Evolutionary conservation across 2,329 filamentous ascomycete genomes (phyloP).

Genomic region (Leptographium wingfieldii): DNA sequence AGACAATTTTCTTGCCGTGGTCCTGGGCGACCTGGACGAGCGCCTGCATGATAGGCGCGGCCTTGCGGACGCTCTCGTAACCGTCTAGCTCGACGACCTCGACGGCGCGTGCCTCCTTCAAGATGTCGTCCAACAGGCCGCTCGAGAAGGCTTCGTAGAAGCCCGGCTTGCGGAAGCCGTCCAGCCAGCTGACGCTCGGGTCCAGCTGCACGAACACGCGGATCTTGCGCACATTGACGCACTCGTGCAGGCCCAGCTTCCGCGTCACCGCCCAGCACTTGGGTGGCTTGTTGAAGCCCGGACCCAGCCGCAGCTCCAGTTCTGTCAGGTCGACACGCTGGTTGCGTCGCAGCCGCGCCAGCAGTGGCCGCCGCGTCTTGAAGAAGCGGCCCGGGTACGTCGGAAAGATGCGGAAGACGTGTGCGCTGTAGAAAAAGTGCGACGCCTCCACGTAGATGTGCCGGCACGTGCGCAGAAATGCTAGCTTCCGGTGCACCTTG

Average conservation of each 20-base stretch:
- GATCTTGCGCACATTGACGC: constrained; percentile 43
- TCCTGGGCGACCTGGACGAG: constrained; percentile 40
- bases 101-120: constrained; percentile 44
- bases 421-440: constrained; percentile 51
- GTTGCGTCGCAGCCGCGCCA: constrained; percentile 49
- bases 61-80: constrained; percentile 51
- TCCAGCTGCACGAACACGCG: constrained; percentile 62
- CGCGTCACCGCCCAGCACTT: constrained; percentile 56
- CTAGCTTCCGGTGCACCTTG: constrained; percentile 44
- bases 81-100: constrained; percentile 56
- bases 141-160: constrained; percentile 60
- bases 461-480: constrained; percentile 47
- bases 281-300: constrained; percentile 60
- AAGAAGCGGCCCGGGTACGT: constrained; percentile 52
- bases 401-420: constrained; percentile 54
- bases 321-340: constrained; percentile 49
- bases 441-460: constrained; percentile 51
- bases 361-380: constrained; percentile 59
- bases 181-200: constrained; percentile 53
- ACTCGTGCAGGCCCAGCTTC: constrained; percentile 50
- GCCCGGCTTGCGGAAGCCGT: constrained; percentile 53
- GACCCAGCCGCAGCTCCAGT: constrained; percentile 59
- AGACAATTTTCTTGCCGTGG: constrained; percentile 42
- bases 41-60: constrained; percentile 49
- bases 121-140: constrained; percentile 40